Base-by-base conservation (phyloP, 1,284 basidiomycete genomes). In the Ustilago esculenta region DNA sequence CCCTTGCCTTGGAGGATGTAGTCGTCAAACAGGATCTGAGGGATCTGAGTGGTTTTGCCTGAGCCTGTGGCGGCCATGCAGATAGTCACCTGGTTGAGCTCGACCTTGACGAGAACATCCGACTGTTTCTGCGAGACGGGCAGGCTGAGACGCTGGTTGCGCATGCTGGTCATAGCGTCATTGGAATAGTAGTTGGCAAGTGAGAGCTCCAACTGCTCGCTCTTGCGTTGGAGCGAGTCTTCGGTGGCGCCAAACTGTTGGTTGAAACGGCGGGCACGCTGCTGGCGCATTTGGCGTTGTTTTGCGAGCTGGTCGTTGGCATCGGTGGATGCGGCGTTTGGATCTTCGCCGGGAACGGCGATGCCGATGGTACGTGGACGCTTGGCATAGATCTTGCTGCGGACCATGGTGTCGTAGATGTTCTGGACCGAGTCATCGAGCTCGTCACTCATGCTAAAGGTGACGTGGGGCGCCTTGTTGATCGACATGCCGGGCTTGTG, bases 41-140 rank as follows among this genome's bases (percentile, higher is more conserved):
- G 94, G 33, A 97, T 88, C 81, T 98, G 94, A 0, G 94, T 97
- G 8, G 94, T 96, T 84, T 97, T 97, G 9, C 94, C 94, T 0
- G 92, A 96, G 37, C 94, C 94, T 1, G 94, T 97, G 2, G 92
- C 90, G 23, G 94, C 94, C 91, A 95, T 93, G 72, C 91, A 89
- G 64, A 98, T 90, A 1, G 91, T 92, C 54, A 97, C 91, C 30
- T 94, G 90, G 81, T 96, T 89, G 34, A 88, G 84, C 35, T 86
- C 85, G 72, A 97, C 88, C 66, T 90, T 89, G 14, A 86, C 84
- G 18, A 81, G 70, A 15, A 81, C 66, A 25, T 80, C 77, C 34
- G 69, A 65, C 29, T 74, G 61, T 36, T 75, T 74, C 34, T 80
- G 72, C 27, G 67, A 66, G 10, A 96, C 90, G 6, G 93, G 93